Evolutionary conservation across 2,329 filamentous ascomycete species (phyloP), one percentile per base, ranked within the genome.

Genomic region (Tolypocladium ophioglossoides): DNA sequence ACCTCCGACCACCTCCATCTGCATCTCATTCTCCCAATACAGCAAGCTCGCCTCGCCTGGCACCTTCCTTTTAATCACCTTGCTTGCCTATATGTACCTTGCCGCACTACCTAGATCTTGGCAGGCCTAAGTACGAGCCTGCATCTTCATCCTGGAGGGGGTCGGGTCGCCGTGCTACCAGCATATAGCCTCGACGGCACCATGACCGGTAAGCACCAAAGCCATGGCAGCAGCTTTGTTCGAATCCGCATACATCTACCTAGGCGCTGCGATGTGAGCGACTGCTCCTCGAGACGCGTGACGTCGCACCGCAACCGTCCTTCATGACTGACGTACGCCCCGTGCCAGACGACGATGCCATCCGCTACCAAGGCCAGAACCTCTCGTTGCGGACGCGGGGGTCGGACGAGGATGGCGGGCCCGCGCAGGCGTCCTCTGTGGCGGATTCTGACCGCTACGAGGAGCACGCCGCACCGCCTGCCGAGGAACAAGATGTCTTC

Each of bases 331-430:
- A 52, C 51, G 8, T 9, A 27, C 40, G 32, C 32, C n/a, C 10
- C 18, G 11, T 24, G 24, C 14, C 41, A 52, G 51, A 35, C 18
- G 14, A 52, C 12, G 32, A 38, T 11, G 20, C 22, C n/a, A 22
- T 34, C 22, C 34, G 35, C 44, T 50, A 22, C 27, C 52, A 53
- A 30, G 47, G 34, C n/a, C 52, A 38, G n/a, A 30, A n/a, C 27
- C 10, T 20, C 35, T 40, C 61, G 46, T 59, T 66, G 35, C 62
- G 59, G 48, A 62, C 63, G 30, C 57, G 59, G 49, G 66, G 67
- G 55, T 67, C 64, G 50, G 66, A 69, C 56, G 66, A 64, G 38
- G 67, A 69, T 52, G 63, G 61, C 47, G 63, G 59, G 52, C 52
- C 56, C 18, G 57, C 57, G 46, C 59, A 64, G 52, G 59, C 58